These are phyloP conservation scores for Flaveria sonorensis DNA, from an alignment of 129 eudicot genomes.

Conservation along the genomic window DNA sequence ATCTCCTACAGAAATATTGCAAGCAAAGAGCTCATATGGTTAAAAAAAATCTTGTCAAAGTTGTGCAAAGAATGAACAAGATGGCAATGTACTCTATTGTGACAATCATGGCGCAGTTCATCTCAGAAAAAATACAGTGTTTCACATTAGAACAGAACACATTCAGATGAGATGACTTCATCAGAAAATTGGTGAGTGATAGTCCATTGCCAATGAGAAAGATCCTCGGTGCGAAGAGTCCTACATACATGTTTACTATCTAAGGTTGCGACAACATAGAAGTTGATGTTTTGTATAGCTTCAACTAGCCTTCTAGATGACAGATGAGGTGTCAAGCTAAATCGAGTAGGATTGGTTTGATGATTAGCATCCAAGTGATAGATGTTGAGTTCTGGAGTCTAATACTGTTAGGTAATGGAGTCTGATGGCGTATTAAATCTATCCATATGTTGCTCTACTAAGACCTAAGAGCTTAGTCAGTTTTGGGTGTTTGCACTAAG, in stretches of 20 bases:
- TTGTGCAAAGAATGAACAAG: neutral
- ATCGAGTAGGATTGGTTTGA: neutral
- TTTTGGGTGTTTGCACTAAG: neutral
- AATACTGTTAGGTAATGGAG: neutral
- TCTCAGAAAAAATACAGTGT: neutral
- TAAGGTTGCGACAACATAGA: neutral
- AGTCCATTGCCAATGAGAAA: neutral
- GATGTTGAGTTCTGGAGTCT: no score
- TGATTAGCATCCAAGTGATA: neutral
- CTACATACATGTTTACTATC: neutral
- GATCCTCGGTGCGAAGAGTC: neutral
- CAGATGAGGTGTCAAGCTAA: neutral
- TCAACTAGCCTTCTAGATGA: neutral
- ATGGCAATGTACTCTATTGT: neutral
- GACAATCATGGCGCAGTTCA: neutral
- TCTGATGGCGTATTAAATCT: neutral
- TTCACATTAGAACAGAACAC: neutral
- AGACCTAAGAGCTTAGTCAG: neutral
- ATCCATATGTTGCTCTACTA: neutral
- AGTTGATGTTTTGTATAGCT: neutral
- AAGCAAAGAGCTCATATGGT: neutral
- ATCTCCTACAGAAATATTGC: neutral
- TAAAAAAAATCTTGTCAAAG: neutral
- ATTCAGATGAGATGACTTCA: neutral
- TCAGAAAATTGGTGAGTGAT: neutral